Evolutionary conservation across 2,329 filamentous ascomycete genomes (phyloP).

Genomic region (Colletotrichum lindemuthianum): DNA sequence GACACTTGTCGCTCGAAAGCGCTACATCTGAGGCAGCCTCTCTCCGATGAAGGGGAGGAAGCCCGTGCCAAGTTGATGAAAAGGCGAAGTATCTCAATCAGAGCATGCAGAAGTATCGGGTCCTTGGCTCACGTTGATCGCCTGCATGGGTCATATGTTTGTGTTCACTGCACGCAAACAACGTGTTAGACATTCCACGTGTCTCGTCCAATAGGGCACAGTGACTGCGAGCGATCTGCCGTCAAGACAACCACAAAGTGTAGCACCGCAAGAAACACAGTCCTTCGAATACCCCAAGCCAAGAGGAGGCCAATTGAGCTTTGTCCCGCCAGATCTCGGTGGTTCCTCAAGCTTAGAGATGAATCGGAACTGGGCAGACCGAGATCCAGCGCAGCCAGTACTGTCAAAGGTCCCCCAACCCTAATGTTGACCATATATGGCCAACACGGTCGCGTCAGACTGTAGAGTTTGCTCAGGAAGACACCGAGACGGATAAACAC

Average conservation of each 20-base stretch:
- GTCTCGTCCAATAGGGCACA: constrained; percentile 42
- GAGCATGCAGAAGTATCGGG: no score
- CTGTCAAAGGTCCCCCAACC: constrained; percentile 73
- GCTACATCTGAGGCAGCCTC: no score
- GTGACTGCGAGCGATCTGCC: constrained; percentile 44
- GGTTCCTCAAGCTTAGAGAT: background rate
- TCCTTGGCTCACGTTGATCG: no score
- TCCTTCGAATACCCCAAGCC: constrained; percentile 45
- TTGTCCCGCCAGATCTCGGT: constrained; percentile 6
- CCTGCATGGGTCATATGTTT: no score
- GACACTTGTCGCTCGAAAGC: no score
- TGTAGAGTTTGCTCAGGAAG: constrained; percentile 75
- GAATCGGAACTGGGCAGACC: constrained; percentile 46
- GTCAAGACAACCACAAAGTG: constrained; percentile 49
- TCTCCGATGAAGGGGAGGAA: no score
- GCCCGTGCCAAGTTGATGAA: no score
- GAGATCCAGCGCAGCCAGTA: constrained; percentile 75
- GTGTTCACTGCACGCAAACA: no score
- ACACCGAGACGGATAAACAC: constrained; percentile 63
- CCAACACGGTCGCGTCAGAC: constrained; percentile 74
- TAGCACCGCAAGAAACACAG: constrained; percentile 44
- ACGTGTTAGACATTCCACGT: constrained; percentile 13
- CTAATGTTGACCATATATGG: constrained; percentile 74
- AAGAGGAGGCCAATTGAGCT: constrained; percentile 26
- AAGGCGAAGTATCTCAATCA: no score